These are phyloP conservation scores for Coemansia sp. DNA, from an alignment of 192 early-diverging fungal species.

Conservation along the genomic window DNA sequence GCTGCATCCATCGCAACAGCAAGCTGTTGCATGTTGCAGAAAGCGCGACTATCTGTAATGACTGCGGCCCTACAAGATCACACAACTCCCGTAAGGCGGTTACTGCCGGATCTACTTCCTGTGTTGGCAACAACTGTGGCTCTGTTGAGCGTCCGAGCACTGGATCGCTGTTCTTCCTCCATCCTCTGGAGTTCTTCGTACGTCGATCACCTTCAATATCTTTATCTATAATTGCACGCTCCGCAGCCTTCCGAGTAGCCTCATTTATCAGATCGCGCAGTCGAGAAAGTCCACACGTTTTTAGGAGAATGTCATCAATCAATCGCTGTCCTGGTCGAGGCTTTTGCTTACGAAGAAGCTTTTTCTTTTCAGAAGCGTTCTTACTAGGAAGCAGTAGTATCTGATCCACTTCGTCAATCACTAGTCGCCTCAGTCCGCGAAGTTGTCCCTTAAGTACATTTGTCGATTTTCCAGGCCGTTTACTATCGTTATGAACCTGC, in stretches of 20 bases:
- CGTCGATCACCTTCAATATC: neutral
- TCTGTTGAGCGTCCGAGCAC: neutral
- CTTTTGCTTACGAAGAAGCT: conserved; percentile 19
- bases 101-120: neutral
- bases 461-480: neutral
- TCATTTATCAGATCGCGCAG: conserved; percentile 4
- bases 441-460: neutral
- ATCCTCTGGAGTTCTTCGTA: conserved; percentile 2
- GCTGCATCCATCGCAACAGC: conserved; percentile 23
- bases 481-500: neutral
- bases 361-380: conserved; percentile 14
- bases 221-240: neutral
- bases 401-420: conserved; percentile 48
- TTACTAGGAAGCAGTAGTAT: conserved; percentile 32
- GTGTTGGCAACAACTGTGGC: neutral
- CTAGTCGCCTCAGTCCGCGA: conserved; percentile 24
- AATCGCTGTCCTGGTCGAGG: conserved; percentile 38
- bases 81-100: neutral
- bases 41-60: conserved; percentile 24
- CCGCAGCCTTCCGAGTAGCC: neutral
- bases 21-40: conserved; percentile 34
- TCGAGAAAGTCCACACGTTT: conserved; percentile 3
- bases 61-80: conserved; percentile 10
- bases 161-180: conserved; percentile 8
- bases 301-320: conserved; percentile 28